phyloP scores from a whole-genome alignment of 768 basidiomycete genomes.

The Podaxis mareebaensis region DNA sequence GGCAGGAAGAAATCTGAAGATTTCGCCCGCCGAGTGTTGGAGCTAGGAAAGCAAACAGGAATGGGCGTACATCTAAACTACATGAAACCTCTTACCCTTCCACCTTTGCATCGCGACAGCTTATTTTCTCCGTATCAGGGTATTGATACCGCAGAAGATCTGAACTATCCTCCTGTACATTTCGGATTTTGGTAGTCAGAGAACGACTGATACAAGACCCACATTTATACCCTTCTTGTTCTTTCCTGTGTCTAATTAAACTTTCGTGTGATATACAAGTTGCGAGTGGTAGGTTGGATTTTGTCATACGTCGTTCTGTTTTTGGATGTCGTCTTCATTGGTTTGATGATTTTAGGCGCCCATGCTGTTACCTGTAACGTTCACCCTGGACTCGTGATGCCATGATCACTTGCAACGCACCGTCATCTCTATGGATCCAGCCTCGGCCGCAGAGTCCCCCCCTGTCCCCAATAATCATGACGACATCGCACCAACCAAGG shows the following conservation, averaged over 20 bases:
- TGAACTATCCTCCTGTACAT: neutral
- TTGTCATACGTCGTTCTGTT: too few relatives aligned
- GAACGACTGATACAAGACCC: neutral
- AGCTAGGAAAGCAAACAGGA: neutral
- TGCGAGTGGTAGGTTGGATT: too few relatives aligned
- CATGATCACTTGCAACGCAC: neutral
- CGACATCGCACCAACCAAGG: neutral
- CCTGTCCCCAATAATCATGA: neutral
- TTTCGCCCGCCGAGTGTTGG: neutral
- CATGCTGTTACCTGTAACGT: neutral
- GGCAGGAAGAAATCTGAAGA: neutral
- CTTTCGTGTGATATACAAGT: neutral
- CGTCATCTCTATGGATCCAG: neutral
- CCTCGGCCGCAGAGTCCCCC: neutral
- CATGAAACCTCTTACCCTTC: neutral
- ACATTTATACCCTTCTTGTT: neutral
- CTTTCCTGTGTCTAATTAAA: neutral
- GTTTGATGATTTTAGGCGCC: neutral
- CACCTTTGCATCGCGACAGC: neutral
- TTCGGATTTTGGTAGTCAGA: neutral
- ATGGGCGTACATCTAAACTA: slow-evolving; percentile 1
- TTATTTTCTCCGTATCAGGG: neutral
- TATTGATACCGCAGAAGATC: neutral
- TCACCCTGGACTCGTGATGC: neutral
- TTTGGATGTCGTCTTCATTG: too few relatives aligned